These are phyloP conservation scores for Aureobasidium sp. DNA, from an alignment of 2,329 filamentous ascomycete species.

Conservation along the genomic window DNA sequence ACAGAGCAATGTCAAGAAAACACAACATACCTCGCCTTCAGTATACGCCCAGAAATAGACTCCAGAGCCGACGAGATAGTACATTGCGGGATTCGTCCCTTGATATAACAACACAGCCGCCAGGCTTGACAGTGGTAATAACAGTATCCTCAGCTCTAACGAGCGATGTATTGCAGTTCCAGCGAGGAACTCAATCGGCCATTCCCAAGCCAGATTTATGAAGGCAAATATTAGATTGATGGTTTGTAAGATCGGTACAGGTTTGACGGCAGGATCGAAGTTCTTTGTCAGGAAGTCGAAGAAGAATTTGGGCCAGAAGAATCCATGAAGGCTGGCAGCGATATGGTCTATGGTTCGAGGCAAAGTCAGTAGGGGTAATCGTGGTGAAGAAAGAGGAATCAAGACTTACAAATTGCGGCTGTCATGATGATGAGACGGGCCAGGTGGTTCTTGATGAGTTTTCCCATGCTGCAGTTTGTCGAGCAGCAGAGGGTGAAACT, in stretches of 20 bases:
- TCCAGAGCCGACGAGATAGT: constrained; percentile 77
- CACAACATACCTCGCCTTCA: constrained; percentile 77
- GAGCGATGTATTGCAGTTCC: constrained; percentile 75
- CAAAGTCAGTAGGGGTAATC: constrained; percentile 13
- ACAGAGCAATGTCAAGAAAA: not conserved
- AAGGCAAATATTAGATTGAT: constrained; percentile 82
- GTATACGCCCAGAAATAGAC: constrained; percentile 97
- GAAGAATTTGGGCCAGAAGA: constrained; percentile 99
- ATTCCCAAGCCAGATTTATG: constrained; percentile 77
- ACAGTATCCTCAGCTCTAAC: constrained; percentile 74
- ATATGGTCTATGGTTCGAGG: constrained; percentile 63
- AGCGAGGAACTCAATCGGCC: constrained; percentile 72
- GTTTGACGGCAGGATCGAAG: constrained; percentile 77
- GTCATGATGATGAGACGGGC: constrained; percentile 87
- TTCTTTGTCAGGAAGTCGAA: constrained; percentile 94
- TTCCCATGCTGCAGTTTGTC: constrained; percentile 61
- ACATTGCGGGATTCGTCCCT: constrained; percentile 82
- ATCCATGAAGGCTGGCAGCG: constrained; percentile 71
- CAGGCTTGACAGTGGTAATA: constrained; percentile 72
- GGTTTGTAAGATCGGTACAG: constrained; percentile 80
- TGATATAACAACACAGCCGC: constrained; percentile 78
- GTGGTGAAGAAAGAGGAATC: not conserved
- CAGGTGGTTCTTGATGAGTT: constrained; percentile 99
- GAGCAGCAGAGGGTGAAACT: not conserved
- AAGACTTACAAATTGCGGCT: constrained; percentile 62